Base-by-base conservation (phyloP, 202 grass and related monocot species). In the Setaria italica region DNA sequence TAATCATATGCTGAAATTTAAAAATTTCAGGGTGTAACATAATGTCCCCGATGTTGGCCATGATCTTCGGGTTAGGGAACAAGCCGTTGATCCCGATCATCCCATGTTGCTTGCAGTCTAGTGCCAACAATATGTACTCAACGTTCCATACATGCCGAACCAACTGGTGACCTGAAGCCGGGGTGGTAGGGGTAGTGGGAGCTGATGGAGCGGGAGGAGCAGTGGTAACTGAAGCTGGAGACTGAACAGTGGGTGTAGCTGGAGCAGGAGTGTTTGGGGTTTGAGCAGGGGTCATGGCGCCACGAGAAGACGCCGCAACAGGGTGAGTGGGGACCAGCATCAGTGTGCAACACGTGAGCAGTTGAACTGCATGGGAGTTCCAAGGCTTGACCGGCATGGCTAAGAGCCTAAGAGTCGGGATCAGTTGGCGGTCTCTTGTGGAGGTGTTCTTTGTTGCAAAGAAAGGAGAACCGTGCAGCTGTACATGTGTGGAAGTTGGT, bases 1-100 rank as follows among this genome's bases (percentile, higher is more conserved):
- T 25, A 25, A 25, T 25, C 25, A 25, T 25, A 25, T 25, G 0
- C 25, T 25, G 25, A 25, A 25, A 25, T 25, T 25, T 25, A 25
- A 25, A 25, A 25, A 25, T 25, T 25, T 25, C 25, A 25, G 25
- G 25, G 25, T 25, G 25, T 25, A 25, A 25, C 25, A 95, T 70
- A 39, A 77, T 87, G 72, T 95, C 90, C 7, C 93, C 88, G 25
- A 86, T 84, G 50, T 70, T 74, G 50, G 86, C 89, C 2, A 74
- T 81, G 32, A 93, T 89, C 0, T 90, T 93, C 0, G 93, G 93
- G 5, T 91, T 91, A 0, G 94, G 94, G 67, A 96, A 96, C 80
- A 81, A 70, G 11, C 94, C 91, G 11, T 96, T 93, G 82, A 96
- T 96, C 12, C 82, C 91, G 25, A 96, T 93, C 45, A 93, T 58